Percentiles rank a stretch among this genome's conserved stretches.
Evolutionary conservation across 2,329 filamentous ascomycete genomes (phyloP).

Genomic region (Ophiostoma pallidulum): DNA sequence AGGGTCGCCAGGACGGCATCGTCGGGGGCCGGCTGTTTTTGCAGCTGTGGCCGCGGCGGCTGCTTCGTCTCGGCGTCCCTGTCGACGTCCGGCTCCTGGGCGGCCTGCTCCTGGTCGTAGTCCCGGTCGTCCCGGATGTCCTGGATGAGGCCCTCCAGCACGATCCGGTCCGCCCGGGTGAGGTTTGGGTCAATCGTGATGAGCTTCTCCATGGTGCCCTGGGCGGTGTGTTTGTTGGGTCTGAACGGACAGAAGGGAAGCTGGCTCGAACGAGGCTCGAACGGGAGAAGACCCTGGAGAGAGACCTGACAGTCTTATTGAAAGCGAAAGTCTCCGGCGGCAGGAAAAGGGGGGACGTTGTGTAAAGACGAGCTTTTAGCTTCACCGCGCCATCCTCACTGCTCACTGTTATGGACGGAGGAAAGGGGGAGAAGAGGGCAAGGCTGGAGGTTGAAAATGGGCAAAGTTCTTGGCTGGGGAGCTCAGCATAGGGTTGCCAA

Average conservation of each 20-base stretch:
- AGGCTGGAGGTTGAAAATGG: neutral
- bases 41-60: neutral
- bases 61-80: conserved; percentile 8
- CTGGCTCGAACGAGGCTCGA: too few relatives aligned
- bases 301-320: too few relatives aligned
- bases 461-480: too few relatives aligned
- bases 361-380: too few relatives aligned
- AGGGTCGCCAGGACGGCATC: conserved; percentile 27
- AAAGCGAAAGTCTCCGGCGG: too few relatives aligned
- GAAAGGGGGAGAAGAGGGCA: neutral
- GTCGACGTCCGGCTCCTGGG: conserved; percentile 10
- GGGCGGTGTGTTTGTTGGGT: neutral
- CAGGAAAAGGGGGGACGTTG: too few relatives aligned
- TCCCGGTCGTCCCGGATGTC: conserved; percentile 26
- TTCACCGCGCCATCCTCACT: too few relatives aligned
- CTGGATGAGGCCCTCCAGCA: conserved; percentile 30
- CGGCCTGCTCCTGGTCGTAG: conserved; percentile 14
- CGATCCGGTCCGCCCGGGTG: conserved; percentile 31
- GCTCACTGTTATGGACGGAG: too few relatives aligned
- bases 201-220: conserved; percentile 12
- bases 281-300: too few relatives aligned
- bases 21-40: conserved; percentile 21
- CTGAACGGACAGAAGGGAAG: neutral
- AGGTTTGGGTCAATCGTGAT: conserved; percentile 31
- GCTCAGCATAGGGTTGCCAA: too few relatives aligned